Conservation (phyloP, 2,329 filamentous ascomycete species). For the Aspergillus arachidicola region DNA sequence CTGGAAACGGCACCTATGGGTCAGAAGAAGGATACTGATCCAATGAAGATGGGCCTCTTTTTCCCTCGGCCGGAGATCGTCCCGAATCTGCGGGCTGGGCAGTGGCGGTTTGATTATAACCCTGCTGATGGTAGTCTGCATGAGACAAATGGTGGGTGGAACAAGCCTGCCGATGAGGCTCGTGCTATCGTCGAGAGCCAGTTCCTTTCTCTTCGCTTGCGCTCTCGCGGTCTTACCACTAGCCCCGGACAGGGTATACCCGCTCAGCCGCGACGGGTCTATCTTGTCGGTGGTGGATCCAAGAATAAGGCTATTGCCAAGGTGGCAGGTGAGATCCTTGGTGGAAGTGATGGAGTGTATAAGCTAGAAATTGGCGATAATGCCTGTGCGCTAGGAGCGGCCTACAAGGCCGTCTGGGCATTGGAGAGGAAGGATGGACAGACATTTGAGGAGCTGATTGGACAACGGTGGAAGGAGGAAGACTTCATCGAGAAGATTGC, state of each 20-base stretch:
- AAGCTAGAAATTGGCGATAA: constrained; percentile 93
- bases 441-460: constrained; percentile 87
- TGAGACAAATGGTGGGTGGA: constrained; percentile 56
- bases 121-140: constrained; percentile 53
- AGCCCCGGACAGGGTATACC: constrained; percentile 62
- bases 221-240: constrained; percentile 74
- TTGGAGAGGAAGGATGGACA: constrained; percentile 68
- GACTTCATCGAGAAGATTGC: constrained; percentile 81
- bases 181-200: constrained; percentile 93
- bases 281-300: constrained; percentile 91
- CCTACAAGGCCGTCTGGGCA: constrained; percentile 96
- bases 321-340: constrained; percentile 83
- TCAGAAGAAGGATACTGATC: constrained; percentile 55
- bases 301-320: constrained; percentile 86
- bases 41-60: constrained; percentile 88
- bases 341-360: constrained; percentile 86
- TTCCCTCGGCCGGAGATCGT: constrained; percentile 96
- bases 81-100: constrained; percentile 82
- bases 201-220: constrained; percentile 84
- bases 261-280: constrained; percentile 83
- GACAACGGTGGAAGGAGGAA: constrained; percentile 80
- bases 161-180: constrained; percentile 70
- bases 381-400: constrained; percentile 89
- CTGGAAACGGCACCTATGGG: constrained; percentile 70
- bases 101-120: constrained; percentile 76